Conservation (phyloP, 352 stramenopile species). For the Phytopythium oedochilum region DNA sequence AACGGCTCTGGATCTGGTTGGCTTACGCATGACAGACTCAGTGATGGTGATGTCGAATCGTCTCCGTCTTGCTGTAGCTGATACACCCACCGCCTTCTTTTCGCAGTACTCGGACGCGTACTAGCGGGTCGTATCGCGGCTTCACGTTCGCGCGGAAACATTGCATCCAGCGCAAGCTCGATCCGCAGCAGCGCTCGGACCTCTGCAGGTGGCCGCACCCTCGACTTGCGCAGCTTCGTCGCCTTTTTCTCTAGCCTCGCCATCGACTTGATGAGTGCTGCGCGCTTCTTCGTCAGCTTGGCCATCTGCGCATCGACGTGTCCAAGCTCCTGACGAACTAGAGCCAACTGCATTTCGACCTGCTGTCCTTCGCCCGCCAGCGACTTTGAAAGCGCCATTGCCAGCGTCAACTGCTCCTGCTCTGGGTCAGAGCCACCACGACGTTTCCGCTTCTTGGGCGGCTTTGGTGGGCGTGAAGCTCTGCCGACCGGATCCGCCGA, state of each 20-base stretch:
- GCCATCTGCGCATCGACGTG: conserved; percentile 42
- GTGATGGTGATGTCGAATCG: conserved; percentile 5
- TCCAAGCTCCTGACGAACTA: conserved; percentile 35
- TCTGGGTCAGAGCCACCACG: conserved; percentile 2
- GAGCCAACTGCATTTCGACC: conserved; percentile 36
- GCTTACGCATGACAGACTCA: neutral
- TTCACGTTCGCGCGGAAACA: conserved; percentile 21
- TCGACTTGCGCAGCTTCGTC: conserved; percentile 34
- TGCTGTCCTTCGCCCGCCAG: conserved; percentile 32
- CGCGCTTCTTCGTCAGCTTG: conserved; percentile 38
- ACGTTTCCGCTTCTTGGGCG: conserved; percentile 24
- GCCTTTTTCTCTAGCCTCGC: conserved; percentile 44
- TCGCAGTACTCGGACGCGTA: conserved; percentile 6
- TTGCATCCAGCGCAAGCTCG: conserved; percentile 13
- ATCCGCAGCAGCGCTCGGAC: conserved; percentile 20
- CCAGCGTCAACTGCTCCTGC: conserved; percentile 29
- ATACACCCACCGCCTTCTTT: conserved; percentile 10
- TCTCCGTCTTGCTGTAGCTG: conserved; percentile 3
- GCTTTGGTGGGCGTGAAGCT: conserved; percentile 8
- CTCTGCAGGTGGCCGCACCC: conserved; percentile 27
- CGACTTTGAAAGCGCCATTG: conserved; percentile 30
- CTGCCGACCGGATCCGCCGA: neutral
- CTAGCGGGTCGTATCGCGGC: neutral
- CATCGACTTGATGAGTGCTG: conserved; percentile 38
- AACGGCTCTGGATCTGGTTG: neutral